These are phyloP conservation scores for Penicillium canariense DNA, from an alignment of 495 filamentous ascomycete species.

Conservation along the genomic window DNA sequence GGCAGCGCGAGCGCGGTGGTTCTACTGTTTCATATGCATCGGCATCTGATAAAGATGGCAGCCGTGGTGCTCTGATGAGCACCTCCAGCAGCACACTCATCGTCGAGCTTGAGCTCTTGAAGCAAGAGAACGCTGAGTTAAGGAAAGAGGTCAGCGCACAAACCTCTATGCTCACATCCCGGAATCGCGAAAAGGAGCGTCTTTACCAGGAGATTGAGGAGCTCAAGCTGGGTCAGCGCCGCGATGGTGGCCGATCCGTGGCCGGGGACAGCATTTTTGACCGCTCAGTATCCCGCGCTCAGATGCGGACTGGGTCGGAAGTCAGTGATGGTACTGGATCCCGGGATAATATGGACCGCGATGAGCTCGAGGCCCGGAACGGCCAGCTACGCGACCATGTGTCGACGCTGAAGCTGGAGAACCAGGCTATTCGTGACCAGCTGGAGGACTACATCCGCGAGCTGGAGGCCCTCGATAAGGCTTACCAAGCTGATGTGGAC, in stretches of 20 bases:
- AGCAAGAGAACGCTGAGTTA: conserved; percentile 89
- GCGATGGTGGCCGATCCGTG: conserved; percentile 59
- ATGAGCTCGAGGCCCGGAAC: conserved; percentile 79
- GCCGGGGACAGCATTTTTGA: conserved; percentile 91
- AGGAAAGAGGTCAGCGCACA: conserved; percentile 91
- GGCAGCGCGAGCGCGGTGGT: conserved; percentile 53
- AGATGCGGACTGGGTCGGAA: conserved; percentile 68
- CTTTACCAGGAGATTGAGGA: conserved; percentile 97
- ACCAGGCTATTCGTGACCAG: conserved; percentile 74
- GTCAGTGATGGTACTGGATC: conserved; percentile 72
- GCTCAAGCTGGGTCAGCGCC: conserved; percentile 79
- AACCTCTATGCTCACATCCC: conserved; percentile 94
- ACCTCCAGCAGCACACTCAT: conserved; percentile 68
- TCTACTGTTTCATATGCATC: conserved; percentile 61
- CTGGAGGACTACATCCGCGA: conserved; percentile 66
- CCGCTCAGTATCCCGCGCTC: conserved; percentile 82
- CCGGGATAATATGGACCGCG: conserved; percentile 76
- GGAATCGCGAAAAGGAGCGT: conserved; percentile 91
- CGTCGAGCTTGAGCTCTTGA: conserved; percentile 70
- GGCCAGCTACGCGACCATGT: conserved; percentile 82
- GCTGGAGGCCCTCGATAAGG: conserved; percentile 60
- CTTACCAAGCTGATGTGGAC: conserved; percentile 74
- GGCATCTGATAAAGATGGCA: conserved; percentile 59
- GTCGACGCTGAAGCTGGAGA: conserved; percentile 78
- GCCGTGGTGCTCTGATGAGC: conserved; percentile 48